Evolutionary conservation across 306 rosid species (phyloP).

Genomic region (Vigna reflexopilosa): DNA sequence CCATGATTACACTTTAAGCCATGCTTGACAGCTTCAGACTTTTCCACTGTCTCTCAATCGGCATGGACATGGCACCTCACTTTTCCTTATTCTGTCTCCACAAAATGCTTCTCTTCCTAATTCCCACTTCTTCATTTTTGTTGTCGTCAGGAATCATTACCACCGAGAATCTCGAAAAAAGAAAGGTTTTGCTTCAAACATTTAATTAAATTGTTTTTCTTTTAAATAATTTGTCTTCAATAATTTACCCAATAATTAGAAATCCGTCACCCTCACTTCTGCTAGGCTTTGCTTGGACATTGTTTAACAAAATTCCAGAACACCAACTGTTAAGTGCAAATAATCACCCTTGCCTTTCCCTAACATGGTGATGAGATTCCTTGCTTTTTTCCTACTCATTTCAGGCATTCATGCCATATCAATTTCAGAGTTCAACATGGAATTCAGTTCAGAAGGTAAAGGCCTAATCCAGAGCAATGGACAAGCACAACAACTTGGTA

Average conservation of each 20-base stretch:
- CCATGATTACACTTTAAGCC: too few species aligned
- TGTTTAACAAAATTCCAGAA: background rate
- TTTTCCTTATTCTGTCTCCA: too few species aligned
- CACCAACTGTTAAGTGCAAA: background rate
- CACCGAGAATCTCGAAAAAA: too few species aligned
- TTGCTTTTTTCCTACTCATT: conserved; percentile 31
- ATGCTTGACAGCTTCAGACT: too few species aligned
- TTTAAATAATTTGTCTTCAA: too few species aligned
- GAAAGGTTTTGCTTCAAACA: too few species aligned
- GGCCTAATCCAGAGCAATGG: conserved; percentile 28
- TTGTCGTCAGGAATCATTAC: too few species aligned
- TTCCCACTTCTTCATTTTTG: too few species aligned
- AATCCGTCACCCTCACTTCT: background rate
- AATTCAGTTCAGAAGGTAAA: conserved; percentile 31
- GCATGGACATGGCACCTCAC: too few species aligned
- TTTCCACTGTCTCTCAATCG: too few species aligned
- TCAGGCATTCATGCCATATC: conserved; percentile 31
- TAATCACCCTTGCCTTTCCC: background rate
- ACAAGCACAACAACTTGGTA: conserved; percentile 39
- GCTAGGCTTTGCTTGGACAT: background rate
- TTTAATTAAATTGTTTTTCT: too few species aligned
- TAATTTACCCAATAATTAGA: background rate
- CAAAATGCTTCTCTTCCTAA: too few species aligned
- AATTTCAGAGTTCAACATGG: background rate
- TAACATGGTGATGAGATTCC: conserved; percentile 32